phyloP scores from a whole-genome alignment of 2,329 filamentous ascomycete genomes.

The Trichophyton verrucosum region DNA sequence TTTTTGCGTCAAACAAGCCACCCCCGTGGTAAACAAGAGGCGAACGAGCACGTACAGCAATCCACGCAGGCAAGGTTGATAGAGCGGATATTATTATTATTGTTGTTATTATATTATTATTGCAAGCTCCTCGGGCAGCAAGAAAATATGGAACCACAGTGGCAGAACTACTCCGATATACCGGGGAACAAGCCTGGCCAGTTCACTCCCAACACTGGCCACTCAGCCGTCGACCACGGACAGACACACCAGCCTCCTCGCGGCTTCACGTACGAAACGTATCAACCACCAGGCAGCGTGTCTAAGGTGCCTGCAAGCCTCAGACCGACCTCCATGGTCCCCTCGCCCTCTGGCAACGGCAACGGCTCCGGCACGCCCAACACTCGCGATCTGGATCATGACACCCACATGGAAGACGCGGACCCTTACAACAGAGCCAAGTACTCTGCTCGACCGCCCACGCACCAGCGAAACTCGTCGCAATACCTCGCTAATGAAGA shows the following conservation, averaged over 20 bases:
- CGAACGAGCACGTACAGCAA: too few species aligned
- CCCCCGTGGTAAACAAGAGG: not conserved
- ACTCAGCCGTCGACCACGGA: slow-evolving; percentile 30
- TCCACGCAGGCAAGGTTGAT: not conserved
- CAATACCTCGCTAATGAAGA: slow-evolving; percentile 62
- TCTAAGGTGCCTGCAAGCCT: slow-evolving; percentile 19
- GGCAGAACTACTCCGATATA: slow-evolving; percentile 55
- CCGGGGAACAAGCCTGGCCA: slow-evolving; percentile 50
- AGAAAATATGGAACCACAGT: slow-evolving; percentile 45
- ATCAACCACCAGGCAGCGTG: slow-evolving; percentile 37
- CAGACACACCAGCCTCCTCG: slow-evolving; percentile 41
- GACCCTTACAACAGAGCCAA: slow-evolving; percentile 79
- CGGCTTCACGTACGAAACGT: slow-evolving; percentile 57
- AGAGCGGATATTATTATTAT: not conserved
- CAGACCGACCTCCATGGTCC: slow-evolving; percentile 41
- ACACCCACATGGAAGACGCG: slow-evolving; percentile 65
- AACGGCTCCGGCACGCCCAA: slow-evolving; percentile 34
- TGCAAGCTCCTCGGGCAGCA: not conserved
- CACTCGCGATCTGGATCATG: slow-evolving; percentile 57
- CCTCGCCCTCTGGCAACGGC: slow-evolving; percentile 37
- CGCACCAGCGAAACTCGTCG: slow-evolving; percentile 58
- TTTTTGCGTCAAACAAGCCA: not conserved
- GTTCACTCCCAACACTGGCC: slow-evolving; percentile 45
- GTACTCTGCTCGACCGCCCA: slow-evolving; percentile 70
- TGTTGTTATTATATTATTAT: not conserved